These are phyloP conservation scores for Lolium multiflorum DNA, from an alignment of 176 grass and related monocot genomes.

Conservation along the genomic window DNA sequence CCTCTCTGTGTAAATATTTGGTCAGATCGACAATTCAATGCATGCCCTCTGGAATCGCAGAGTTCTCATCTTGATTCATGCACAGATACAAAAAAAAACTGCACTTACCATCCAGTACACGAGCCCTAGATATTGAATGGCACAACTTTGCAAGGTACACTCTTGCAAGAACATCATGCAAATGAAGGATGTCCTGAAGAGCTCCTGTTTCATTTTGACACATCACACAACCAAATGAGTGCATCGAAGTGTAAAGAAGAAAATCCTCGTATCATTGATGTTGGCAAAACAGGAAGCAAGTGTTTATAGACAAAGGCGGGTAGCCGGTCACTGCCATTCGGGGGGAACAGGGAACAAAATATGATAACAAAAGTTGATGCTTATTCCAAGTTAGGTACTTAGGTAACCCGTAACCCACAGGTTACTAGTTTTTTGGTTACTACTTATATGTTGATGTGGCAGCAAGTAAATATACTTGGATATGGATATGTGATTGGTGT, in stretches of 20 bases:
- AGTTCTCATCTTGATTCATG: constrained; percentile 34
- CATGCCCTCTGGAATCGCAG: constrained; percentile 28
- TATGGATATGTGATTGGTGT: not conserved
- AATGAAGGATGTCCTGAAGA: constrained; percentile 97
- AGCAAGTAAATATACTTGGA: constrained; percentile 14
- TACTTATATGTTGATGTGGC: not conserved
- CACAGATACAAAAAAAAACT: constrained; percentile 33
- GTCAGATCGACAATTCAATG: constrained; percentile 39
- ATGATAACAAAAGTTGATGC: constrained; percentile 8
- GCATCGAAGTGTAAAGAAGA: constrained; percentile 21
- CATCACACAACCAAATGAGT: constrained; percentile 52
- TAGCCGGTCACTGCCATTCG: not conserved
- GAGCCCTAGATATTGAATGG: constrained; percentile 90
- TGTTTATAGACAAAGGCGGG: not conserved
- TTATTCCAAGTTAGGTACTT: not conserved
- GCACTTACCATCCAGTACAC: constrained; percentile 81
- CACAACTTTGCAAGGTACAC: constrained; percentile 96
- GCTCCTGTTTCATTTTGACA: constrained; percentile 80
- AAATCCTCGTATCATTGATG: not conserved
- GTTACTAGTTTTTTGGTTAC: constrained; percentile 2
- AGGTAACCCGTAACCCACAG: not conserved
- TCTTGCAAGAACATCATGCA: constrained; percentile 98
- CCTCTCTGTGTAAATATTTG: constrained; percentile 79
- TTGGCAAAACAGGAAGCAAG: constrained; percentile 29
- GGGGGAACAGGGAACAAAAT: constrained; percentile 15